A percentile compares a stretch with the other conserved stretches of the same genome.
Conservation (phyloP, 2,329 filamentous ascomycete species). For the Neopestalotiopsis rosae region DNA sequence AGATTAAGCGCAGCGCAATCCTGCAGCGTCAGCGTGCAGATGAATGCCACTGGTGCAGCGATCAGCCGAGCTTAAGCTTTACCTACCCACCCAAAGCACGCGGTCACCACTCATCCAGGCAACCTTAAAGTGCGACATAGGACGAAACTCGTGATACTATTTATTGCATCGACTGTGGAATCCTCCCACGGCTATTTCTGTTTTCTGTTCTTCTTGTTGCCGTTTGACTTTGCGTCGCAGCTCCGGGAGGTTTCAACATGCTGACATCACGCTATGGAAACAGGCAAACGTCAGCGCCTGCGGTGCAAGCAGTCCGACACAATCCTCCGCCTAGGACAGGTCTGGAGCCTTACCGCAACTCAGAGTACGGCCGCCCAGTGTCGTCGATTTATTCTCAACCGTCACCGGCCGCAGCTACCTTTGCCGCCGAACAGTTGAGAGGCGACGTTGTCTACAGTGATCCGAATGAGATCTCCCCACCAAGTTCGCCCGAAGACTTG, state of each 20-base stretch:
- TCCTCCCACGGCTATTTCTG: background rate
- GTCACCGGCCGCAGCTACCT: slow-evolving; percentile 45
- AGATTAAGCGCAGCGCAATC: background rate
- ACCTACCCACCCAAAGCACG: background rate
- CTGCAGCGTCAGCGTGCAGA: slow-evolving; percentile 6
- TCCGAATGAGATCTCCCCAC: slow-evolving; percentile 56
- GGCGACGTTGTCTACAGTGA: slow-evolving; percentile 26
- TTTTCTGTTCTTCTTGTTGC: slow-evolving; percentile 16
- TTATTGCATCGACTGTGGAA: background rate
- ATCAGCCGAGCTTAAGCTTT: background rate
- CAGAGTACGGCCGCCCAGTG: slow-evolving; percentile 47
- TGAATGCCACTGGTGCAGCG: background rate
- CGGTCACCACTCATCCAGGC: background rate
- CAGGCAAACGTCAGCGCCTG: slow-evolving; percentile 36
- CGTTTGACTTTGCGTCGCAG: background rate
- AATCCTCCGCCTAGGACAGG: slow-evolving; percentile 36
- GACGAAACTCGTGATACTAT: background rate
- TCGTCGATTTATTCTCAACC: slow-evolving; percentile 69
- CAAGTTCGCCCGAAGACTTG: slow-evolving; percentile 59
- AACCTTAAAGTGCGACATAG: background rate
- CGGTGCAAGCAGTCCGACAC: slow-evolving; percentile 34
- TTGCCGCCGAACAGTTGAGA: slow-evolving; percentile 36
- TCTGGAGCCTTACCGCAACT: slow-evolving; percentile 35
- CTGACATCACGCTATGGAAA: slow-evolving; percentile 31
- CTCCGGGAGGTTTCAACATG: slow-evolving; percentile 24